Evolutionary conservation across 306 rosid genomes (phyloP).

Genomic region (Malus asiatica): DNA sequence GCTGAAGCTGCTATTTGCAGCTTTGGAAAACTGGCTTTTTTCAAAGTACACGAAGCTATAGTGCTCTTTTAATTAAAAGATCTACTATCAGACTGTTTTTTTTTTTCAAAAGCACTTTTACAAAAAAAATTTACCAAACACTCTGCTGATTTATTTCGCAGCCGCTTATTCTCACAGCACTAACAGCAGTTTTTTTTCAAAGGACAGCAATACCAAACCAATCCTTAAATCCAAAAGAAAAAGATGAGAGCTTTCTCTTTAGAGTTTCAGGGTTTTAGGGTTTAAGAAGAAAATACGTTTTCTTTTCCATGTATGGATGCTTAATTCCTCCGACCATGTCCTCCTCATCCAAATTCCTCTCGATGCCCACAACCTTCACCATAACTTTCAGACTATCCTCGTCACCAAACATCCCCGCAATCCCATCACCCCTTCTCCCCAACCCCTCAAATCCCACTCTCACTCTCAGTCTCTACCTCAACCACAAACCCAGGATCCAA

Average conservation of each 20-base stretch:
- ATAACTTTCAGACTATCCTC: neutral
- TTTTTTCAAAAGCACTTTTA: too few relatives aligned
- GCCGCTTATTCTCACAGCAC: too few relatives aligned
- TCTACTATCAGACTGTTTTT: too few relatives aligned
- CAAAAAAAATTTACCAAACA: too few relatives aligned
- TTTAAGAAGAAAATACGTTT: neutral
- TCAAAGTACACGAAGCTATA: too few relatives aligned
- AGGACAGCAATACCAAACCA: too few relatives aligned
- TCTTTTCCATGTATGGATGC: neutral
- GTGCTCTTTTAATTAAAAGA: too few relatives aligned
- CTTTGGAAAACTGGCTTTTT: too few relatives aligned
- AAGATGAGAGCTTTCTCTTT: neutral
- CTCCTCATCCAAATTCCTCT: conserved; percentile 20
- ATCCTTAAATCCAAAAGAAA: neutral
- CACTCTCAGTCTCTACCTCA: neutral
- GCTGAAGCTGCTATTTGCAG: too few relatives aligned
- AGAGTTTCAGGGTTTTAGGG: conserved; percentile 6
- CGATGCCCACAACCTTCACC: conserved; percentile 9
- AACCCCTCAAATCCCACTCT: neutral
- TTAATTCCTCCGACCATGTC: conserved; percentile 13
- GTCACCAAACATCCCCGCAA: neutral
- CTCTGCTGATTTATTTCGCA: too few relatives aligned
- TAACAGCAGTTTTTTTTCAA: too few relatives aligned
- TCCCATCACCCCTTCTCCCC: neutral
- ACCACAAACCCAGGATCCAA: conserved; percentile 1